Evolutionary conservation across 768 basidiomycete species (phyloP).

Genomic region (Fomitopsis pulvina): DNA sequence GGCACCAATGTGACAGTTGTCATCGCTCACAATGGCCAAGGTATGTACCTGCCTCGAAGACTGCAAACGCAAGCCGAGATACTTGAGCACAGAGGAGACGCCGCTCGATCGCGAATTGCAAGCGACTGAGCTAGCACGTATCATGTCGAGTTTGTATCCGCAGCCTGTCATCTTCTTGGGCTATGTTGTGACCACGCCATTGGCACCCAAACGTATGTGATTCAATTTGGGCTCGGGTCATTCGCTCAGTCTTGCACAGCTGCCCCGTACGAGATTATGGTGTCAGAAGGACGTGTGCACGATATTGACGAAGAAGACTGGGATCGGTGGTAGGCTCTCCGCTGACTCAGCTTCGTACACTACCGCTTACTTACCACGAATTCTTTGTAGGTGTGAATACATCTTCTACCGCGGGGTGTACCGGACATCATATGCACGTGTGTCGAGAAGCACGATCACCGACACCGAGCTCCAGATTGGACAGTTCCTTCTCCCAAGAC

Average conservation of each 20-base stretch:
- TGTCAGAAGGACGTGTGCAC: constrained; percentile 70
- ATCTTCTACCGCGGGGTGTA: constrained; percentile 79
- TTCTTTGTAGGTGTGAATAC: constrained; percentile 74
- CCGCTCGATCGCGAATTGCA: constrained; percentile 85
- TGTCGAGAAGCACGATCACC: constrained; percentile 79
- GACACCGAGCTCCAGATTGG: constrained; percentile 90
- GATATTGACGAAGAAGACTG: constrained; percentile 72
- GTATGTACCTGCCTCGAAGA: constrained; percentile 27
- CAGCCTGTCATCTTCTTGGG: constrained; percentile 75
- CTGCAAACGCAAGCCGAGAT: background rate
- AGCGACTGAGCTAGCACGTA: constrained; percentile 69
- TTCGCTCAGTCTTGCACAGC: constrained; percentile 32
- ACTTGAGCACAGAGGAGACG: constrained; percentile 61
- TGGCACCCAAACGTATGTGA: constrained; percentile 52
- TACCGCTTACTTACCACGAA: too few relatives aligned
- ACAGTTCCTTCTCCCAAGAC: constrained; percentile 70
- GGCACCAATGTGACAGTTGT: constrained; percentile 75
- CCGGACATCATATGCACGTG: constrained; percentile 73
- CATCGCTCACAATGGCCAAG: constrained; percentile 92
- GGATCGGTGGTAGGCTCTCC: constrained; percentile 56
- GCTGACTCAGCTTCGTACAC: background rate
- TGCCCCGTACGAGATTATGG: constrained; percentile 68
- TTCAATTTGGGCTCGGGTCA: background rate
- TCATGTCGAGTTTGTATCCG: constrained; percentile 66
- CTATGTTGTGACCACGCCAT: constrained; percentile 71